Base-by-base conservation (phyloP, 139 green algal genomes). In the Coccomyxa sp. region DNA sequence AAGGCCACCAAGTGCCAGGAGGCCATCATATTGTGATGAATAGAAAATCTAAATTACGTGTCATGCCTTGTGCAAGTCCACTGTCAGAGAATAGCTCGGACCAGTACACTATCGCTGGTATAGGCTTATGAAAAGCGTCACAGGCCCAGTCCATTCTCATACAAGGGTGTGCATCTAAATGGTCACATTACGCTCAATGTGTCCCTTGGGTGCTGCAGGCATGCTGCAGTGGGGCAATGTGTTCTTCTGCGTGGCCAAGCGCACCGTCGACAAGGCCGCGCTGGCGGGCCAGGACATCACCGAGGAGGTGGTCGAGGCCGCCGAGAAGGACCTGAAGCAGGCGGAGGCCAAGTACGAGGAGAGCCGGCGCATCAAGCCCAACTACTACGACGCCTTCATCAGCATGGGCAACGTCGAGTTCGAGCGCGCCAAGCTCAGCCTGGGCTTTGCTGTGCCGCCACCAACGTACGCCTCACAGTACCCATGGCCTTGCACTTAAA, bases 141-240 rank as follows among this genome's bases (percentile, higher is more conserved):
- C n/a, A n/a, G n/a, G n/a, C n/a, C n/a, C n/a, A n/a, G n/a, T n/a
- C n/a, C n/a, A n/a, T n/a, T n/a, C n/a, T n/a, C n/a, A n/a, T n/a
- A n/a, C n/a, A n/a, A n/a, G n/a, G n/a, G n/a, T n/a, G n/a, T n/a
- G n/a, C n/a, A n/a, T n/a, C n/a, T n/a, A n/a, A n/a, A n/a, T n/a
- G n/a, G n/a, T n/a, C n/a, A n/a, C n/a, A n/a, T n/a, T n/a, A n/a
- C n/a, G n/a, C n/a, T n/a, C n/a, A n/a, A n/a, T n/a, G n/a, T n/a
- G n/a, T n/a, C n/a, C n/a, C n/a, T 64, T 71, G 36, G 37, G 16
- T 29, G 16, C 5, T 78, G 50, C 74, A 84, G 79, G 79, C 24
- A 73, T 93, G 50, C 70, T 92, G 70, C 88, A 93, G 80, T 93
- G 86, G 91, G 91, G 88, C 74, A 94, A 95, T 80, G 89, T 93